Percentiles rank a stretch among this genome's conserved stretches.
phyloP scores from a whole-genome alignment of 2,329 filamentous ascomycete genomes.

The Teratosphaeria gauchensis region DNA sequence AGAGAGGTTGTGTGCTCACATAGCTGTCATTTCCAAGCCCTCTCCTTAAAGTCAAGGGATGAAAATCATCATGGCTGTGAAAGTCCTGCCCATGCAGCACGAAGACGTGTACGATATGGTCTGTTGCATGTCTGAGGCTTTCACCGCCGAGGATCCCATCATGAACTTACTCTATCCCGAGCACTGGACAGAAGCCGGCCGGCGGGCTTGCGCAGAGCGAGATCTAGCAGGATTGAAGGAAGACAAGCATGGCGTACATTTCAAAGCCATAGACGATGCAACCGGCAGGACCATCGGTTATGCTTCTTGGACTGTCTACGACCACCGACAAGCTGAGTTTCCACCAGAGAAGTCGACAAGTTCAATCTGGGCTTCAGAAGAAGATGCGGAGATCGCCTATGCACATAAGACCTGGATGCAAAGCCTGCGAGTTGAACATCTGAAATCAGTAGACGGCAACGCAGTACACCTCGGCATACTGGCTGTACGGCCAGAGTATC shows the following conservation, averaged over 20 bases:
- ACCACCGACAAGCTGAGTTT: background rate
- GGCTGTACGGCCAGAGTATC: slow-evolving; percentile 28
- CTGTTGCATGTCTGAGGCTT: background rate
- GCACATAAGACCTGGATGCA: background rate
- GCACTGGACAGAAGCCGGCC: background rate
- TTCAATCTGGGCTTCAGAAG: background rate
- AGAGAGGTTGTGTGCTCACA: background rate
- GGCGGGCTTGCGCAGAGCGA: background rate
- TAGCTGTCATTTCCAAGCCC: background rate
- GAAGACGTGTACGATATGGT: background rate
- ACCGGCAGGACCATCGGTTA: background rate
- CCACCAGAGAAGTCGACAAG: background rate
- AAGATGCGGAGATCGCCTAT: background rate
- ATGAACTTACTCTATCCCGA: background rate
- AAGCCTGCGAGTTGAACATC: background rate
- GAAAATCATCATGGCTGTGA: background rate
- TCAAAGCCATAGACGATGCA: background rate
- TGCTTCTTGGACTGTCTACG: background rate
- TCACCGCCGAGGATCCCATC: background rate
- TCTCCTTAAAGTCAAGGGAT: background rate
- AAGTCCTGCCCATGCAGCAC: background rate
- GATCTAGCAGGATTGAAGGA: background rate
- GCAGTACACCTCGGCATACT: slow-evolving; percentile 23
- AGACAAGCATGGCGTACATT: background rate
- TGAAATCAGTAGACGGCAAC: background rate